Conservation (phyloP, 192 early-diverging fungal genomes). For the Funneliformis geosporum region DNA sequence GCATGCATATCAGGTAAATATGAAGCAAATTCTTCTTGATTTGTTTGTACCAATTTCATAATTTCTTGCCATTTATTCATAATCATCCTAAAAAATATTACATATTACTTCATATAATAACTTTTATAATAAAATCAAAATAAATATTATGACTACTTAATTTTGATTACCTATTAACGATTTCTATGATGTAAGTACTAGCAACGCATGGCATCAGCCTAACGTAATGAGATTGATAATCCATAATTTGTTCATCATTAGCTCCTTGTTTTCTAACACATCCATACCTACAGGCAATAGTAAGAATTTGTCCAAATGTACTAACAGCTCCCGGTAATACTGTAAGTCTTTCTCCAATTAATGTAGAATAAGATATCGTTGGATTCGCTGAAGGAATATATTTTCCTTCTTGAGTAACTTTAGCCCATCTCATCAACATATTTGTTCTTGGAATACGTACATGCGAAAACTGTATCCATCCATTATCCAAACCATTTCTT, state of each 20-base stretch:
- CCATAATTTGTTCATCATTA: conserved; percentile 65
- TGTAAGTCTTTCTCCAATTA: conserved; percentile 66
- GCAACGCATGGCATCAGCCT: conserved; percentile 59
- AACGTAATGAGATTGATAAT: conserved; percentile 66
- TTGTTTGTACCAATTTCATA: conserved; percentile 48
- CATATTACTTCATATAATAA: neutral
- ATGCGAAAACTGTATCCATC: conserved; percentile 64
- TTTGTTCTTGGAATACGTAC: conserved; percentile 58
- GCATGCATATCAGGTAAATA: conserved; percentile 59
- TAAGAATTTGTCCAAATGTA: conserved; percentile 52
- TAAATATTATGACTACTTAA: conserved; percentile 4
- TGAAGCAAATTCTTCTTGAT: conserved; percentile 47
- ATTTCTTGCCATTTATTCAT: conserved; percentile 41
- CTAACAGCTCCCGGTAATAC: conserved; percentile 45
- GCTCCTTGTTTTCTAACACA: conserved; percentile 62
- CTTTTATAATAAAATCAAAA: conserved; percentile 17
- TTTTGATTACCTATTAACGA: conserved; percentile 39
- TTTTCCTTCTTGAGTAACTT: conserved; percentile 53
- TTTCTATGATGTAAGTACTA: conserved; percentile 50
- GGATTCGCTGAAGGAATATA: conserved; percentile 58
- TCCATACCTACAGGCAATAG: conserved; percentile 63
- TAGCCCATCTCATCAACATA: conserved; percentile 62
- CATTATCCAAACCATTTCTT: conserved; percentile 64
- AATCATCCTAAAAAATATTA: conserved; percentile 27
- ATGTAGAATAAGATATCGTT: conserved; percentile 55